Evolutionary conservation across 2,329 filamentous ascomycete genomes (phyloP), one percentile per base, ranked within the genome.

Genomic region (Phaeosphaeriaceae sp.): DNA sequence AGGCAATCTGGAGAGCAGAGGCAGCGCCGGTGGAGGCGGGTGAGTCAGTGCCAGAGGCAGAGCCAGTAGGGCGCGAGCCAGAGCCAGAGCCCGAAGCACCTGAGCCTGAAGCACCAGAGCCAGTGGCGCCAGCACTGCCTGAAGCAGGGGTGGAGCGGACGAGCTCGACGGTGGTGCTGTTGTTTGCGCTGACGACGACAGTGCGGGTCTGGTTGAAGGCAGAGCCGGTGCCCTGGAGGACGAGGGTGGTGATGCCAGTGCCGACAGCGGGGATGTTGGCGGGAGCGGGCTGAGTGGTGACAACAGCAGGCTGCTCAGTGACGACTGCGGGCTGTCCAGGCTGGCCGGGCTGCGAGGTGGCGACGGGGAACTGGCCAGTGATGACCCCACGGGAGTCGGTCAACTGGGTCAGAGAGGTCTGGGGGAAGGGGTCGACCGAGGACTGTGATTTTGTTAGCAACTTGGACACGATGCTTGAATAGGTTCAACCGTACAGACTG

Each of bases 301-400:
- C 64, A 10, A 54, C 62, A 26, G 64, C 55, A 10, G 73, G 71
- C 60, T 72, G 67, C n/a, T 32, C 30, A 52, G 68, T 68, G 30
- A 60, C 66, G 28, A 56, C 66, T 19, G 67, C 55, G n/a, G 74
- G 73, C 63, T 72, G 66, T 46, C 52, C 55, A 49, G 70, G 66
- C 63, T 72, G 66, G 47, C 50, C 56, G 50, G 70, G 66, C 48
- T 67, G 65, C 11, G 52, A 55, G 32, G 72, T 77, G 19, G 58
- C 69, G 26, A 63, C 58, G 13, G 71, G 63, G 43, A 51, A 54
- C 62, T 64, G 60, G 62, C 73, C 74, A 26, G 75, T 77, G 4
- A 77, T 65, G 13, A 77, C 74, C 51, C 74, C 74, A 26, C 68
- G 68, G 24, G 74, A 76, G 68, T 77, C 69, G 61, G 76, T 75